phyloP scores from a whole-genome alignment of 768 basidiomycete genomes.

The Galerina marginata region DNA sequence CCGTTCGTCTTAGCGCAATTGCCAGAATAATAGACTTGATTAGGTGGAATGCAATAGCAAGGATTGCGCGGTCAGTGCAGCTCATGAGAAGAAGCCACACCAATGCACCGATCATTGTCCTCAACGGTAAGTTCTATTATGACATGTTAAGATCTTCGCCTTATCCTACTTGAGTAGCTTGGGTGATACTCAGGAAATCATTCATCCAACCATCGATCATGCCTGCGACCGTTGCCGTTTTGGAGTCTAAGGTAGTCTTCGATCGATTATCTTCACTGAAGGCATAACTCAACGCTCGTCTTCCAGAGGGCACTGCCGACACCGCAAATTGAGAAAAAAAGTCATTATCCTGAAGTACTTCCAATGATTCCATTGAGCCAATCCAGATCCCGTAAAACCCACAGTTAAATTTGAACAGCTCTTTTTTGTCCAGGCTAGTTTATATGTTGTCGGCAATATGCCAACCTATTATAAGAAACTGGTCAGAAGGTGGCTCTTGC shows the following conservation, averaged over 20 bases:
- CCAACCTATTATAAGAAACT: too few species aligned
- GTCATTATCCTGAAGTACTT: too few species aligned
- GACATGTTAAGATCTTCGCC: too few species aligned
- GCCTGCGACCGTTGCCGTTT: slow-evolving; percentile 22
- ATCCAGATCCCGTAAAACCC: too few species aligned
- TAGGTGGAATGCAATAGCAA: slow-evolving; percentile 55
- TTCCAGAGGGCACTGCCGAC: neutral
- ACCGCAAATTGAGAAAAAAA: too few species aligned
- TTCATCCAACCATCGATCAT: neutral
- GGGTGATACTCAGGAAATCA: slow-evolving; percentile 18
- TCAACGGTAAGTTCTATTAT: slow-evolving; percentile 8
- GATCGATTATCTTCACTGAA: neutral
- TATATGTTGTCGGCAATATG: too few species aligned
- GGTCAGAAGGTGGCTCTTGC: too few species aligned
- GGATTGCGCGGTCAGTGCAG: slow-evolving; percentile 45
- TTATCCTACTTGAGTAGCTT: slow-evolving; percentile 10
- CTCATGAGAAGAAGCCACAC: slow-evolving; percentile 13
- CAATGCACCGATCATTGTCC: slow-evolving; percentile 9
- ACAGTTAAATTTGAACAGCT: too few species aligned
- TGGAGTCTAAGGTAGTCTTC: slow-evolving; percentile 3
- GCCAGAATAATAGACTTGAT: neutral
- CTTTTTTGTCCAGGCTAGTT: too few species aligned
- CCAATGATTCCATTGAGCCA: too few species aligned
- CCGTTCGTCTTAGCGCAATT: neutral
- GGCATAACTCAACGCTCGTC: neutral